These are phyloP conservation scores for Pterocarpus santalinus DNA, from an alignment of 306 rosid genomes.

Conservation along the genomic window DNA sequence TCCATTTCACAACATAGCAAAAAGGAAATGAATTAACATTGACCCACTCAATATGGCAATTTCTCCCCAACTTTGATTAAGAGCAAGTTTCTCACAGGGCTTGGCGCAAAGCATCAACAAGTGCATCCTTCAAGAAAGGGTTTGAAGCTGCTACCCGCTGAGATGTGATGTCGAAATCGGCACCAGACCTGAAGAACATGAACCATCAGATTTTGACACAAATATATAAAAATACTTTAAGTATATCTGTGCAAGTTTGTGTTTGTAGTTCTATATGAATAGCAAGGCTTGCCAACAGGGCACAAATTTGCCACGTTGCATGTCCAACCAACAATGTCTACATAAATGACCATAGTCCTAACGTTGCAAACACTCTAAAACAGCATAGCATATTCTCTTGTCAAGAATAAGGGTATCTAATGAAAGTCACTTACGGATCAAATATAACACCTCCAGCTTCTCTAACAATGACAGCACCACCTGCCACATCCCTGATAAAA, in stretches of 20 bases:
- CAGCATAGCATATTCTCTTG: not conserved
- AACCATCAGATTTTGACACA: conserved; percentile 34
- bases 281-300: conserved; percentile 6
- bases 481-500: conserved; percentile 86
- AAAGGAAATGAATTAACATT: conserved; percentile 20
- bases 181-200: conserved; percentile 70
- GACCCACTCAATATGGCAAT: not conserved
- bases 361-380: conserved; percentile 20
- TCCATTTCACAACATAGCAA: conserved; percentile 31
- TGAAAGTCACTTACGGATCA: conserved; percentile 79
- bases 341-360: not conserved
- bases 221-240: not conserved
- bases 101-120: conserved; percentile 63
- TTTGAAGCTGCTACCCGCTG: conserved; percentile 87
- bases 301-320: conserved; percentile 10
- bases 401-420: not conserved
- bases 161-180: conserved; percentile 77
- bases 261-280: not conserved
- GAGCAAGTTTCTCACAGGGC: conserved; percentile 52
- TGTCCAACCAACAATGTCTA: conserved; percentile 27
- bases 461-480: conserved; percentile 77
- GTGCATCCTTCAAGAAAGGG: conserved; percentile 70
- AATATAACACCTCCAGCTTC: conserved; percentile 89
- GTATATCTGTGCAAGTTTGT: not conserved
- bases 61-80: conserved; percentile 12